Evolutionary conservation across 108 stramenopile genomes (phyloP).

Genomic region (Skeletonema tropicum): DNA sequence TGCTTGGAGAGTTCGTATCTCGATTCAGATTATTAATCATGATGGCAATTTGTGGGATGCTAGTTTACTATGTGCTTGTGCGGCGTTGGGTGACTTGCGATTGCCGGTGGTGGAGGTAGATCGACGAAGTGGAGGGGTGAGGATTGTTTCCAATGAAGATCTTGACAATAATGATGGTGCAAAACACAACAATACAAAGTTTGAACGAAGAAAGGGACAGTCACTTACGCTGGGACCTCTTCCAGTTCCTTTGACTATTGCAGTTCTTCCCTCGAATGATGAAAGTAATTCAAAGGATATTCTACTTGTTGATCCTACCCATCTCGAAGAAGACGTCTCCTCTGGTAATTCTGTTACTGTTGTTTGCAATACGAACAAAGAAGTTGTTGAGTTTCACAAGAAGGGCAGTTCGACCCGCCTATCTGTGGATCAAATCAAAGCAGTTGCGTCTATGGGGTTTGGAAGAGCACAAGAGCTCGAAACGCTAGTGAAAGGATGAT

Average conservation of each 20-base stretch:
- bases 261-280: conserved; percentile 24
- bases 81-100: conserved; percentile 70
- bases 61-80: conserved; percentile 61
- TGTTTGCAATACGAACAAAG: conserved; percentile 37
- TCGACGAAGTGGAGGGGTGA: conserved; percentile 26
- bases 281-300: background rate
- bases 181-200: conserved; percentile 3
- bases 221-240: conserved; percentile 37
- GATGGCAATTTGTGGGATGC: conserved; percentile 74
- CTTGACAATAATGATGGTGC: background rate
- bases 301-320: conserved; percentile 44
- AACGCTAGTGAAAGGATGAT: conserved; percentile 11
- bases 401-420: conserved; percentile 34
- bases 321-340: conserved; percentile 42
- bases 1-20: conserved; percentile 62
- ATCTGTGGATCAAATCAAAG: conserved; percentile 33
- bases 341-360: conserved; percentile 36
- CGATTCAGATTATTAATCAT: conserved; percentile 60
- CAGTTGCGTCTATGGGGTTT: conserved; percentile 34
- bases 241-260: conserved; percentile 43
- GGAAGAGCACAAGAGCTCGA: conserved; percentile 45
- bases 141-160: conserved; percentile 29
- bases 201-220: conserved; percentile 24
- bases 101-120: conserved; percentile 58
- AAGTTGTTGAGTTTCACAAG: conserved; percentile 40